phyloP scores from a whole-genome alignment of 176 grass and related monocot species.

The Poa annua region DNA sequence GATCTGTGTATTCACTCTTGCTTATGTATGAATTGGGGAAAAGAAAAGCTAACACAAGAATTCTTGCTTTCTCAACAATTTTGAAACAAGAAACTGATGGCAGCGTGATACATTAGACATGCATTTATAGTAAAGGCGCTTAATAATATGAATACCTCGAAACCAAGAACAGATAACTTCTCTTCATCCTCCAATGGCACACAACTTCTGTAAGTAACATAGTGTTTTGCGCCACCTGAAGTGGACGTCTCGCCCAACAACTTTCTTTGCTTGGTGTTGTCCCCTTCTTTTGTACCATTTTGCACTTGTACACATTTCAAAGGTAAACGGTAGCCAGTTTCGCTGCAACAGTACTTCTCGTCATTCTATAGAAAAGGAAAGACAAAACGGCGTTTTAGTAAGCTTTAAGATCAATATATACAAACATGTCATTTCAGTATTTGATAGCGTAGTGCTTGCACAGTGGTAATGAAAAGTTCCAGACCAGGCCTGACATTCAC shows the following conservation, averaged over 20 bases:
- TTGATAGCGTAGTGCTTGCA: background rate
- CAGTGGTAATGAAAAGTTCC: background rate
- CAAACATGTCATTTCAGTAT: conserved; percentile 24
- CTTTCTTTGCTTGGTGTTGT: conserved; percentile 64
- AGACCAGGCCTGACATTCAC: background rate
- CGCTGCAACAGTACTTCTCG: conserved; percentile 87
- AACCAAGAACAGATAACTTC: conserved; percentile 83
- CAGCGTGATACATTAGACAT: background rate
- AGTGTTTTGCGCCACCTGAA: conserved; percentile 46
- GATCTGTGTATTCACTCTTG: background rate
- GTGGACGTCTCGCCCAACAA: conserved; percentile 62
- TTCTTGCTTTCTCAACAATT: conserved; percentile 9
- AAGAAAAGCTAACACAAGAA: background rate
- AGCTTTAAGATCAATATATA: background rate
- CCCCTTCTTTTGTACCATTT: conserved; percentile 57
- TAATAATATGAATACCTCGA: conserved; percentile 71
- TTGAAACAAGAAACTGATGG: conserved; percentile 30
- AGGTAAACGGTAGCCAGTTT: conserved; percentile 90
- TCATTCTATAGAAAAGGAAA: conserved; percentile 56
- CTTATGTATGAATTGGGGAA: conserved; percentile 10
- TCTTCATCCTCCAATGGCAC: conserved; percentile 72
- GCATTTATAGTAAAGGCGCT: no score
- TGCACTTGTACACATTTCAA: conserved; percentile 72
- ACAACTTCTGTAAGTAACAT: conserved; percentile 92
- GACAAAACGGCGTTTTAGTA: conserved; percentile 25